phyloP scores from a whole-genome alignment of 2,329 filamentous ascomycete genomes.

The Fusarium staphyleae region DNA sequence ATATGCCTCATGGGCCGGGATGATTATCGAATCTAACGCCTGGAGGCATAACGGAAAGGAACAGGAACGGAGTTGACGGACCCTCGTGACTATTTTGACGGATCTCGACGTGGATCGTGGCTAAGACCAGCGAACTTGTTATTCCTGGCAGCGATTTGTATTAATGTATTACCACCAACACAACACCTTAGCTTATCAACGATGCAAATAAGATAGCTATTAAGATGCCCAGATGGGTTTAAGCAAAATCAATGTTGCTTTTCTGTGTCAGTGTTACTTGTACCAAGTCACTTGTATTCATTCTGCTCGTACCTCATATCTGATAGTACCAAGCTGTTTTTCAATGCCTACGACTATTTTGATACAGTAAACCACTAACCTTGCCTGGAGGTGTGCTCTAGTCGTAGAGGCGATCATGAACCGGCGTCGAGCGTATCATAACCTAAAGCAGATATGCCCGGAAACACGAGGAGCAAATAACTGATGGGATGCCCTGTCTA shows the following conservation, averaged over 20 bases:
- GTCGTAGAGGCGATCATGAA: neutral
- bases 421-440: neutral
- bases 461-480: slow-evolving; percentile 2
- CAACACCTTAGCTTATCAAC: slow-evolving; percentile 23
- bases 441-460: neutral
- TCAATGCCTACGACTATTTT: neutral
- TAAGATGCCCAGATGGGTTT: slow-evolving; percentile 11
- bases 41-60: slow-evolving; percentile 9
- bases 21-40: slow-evolving; percentile 8
- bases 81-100: slow-evolving; percentile 38
- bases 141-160: slow-evolving; percentile 39
- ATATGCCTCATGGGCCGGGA: slow-evolving; percentile 2
- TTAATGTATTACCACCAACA: slow-evolving; percentile 41
- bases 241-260: slow-evolving; percentile 6
- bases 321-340: too few relatives aligned
- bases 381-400: neutral
- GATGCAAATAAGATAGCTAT: slow-evolving; percentile 18
- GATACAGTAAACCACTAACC: neutral
- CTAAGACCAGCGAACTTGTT: slow-evolving; percentile 24
- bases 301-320: too few relatives aligned
- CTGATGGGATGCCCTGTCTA: neutral
- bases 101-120: slow-evolving; percentile 37
- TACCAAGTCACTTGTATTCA: neutral
- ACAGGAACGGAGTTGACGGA: slow-evolving; percentile 36
- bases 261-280: neutral